A percentile compares a stretch with the other conserved stretches of the same genome.
Conservation (phyloP, 2,329 filamentous ascomycete genomes). For the Periconia digitata region DNA sequence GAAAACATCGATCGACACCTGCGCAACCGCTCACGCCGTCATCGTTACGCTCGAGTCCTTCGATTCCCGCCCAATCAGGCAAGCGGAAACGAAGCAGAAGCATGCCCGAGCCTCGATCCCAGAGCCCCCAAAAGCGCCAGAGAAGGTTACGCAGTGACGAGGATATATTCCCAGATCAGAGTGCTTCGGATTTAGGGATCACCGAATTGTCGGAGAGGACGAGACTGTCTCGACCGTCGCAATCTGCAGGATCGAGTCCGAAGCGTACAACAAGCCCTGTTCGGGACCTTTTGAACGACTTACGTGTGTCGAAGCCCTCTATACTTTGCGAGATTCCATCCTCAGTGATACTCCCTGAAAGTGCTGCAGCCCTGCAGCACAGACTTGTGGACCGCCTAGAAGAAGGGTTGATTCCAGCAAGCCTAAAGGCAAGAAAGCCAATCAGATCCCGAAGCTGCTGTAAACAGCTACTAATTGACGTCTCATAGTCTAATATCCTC, state of each 20-base stretch:
- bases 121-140: constrained; percentile 2
- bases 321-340: neutral
- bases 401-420: constrained; percentile 1
- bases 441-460: neutral
- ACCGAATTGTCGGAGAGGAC: constrained; percentile 2
- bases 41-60: constrained; percentile 1
- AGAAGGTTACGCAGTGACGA: neutral
- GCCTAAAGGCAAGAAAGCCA: neutral
- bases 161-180: constrained; percentile 1
- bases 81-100: neutral
- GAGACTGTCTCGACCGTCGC: neutral
- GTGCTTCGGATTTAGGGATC: constrained; percentile 1
- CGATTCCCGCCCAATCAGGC: neutral
- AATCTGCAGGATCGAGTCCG: constrained; percentile 1
- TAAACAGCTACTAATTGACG: neutral
- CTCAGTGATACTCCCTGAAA: neutral
- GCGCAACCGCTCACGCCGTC: neutral
- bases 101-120: constrained; percentile 1
- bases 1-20: neutral
- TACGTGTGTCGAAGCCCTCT: neutral
- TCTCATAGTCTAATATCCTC: neutral
- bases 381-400: neutral
- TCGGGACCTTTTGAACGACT: constrained; percentile 1
- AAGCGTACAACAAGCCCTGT: constrained; percentile 1
- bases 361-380: constrained; percentile 1